Evolutionary conservation across 345 rosid genomes (phyloP), one percentile per base, ranked within the genome.

Genomic region (Murraya paniculata): DNA sequence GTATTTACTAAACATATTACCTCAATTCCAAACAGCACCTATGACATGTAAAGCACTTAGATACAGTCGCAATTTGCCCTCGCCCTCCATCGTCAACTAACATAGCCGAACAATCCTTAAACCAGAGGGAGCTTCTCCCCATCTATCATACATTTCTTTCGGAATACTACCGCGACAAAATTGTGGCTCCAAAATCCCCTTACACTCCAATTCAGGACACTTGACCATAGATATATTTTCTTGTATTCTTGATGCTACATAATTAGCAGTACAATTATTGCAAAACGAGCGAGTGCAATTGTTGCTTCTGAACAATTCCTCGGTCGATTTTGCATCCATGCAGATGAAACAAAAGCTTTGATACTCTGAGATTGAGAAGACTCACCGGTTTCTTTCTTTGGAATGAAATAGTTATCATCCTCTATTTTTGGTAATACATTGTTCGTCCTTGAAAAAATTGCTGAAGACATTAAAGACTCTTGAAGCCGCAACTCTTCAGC

Each of bases 81-180:
- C n/a, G n/a, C n/a, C n/a, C n/a, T 10, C 77, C 84, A 31, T 88
- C 84, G 5, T 77, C 61, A 31, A 86, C 77, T 66, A 81, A 6
- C 77, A 82, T 0, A 6, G 80, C 84, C 4, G 79, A 81, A 9
- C 86, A 88, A 65, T 80, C 88, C 82, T 79, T 85, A 3, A 50
- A 87, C 73, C 66, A 13, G 86, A 79, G 3, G 83, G 80, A 0
- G 77, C 78, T 4, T 81, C 76, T 78, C 81, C 86, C 90, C 90
- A 84, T 16, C 73, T 28, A 33, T 86, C 86, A 61, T 84, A 67
- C 77, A 86, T 84, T 50, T 69, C 73, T 66, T 50, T 72, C 2
- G 84, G 73, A 9, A 88, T 74, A 31, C 78, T 27, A 0, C 55
- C 6, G 2, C 76, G 74, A 77, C 86, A 86, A 8, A 57, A 6